Evolutionary conservation across 176 grass and related monocot species (phyloP), one percentile per base, ranked within the genome.

Genomic region (Oryza glumipatula): DNA sequence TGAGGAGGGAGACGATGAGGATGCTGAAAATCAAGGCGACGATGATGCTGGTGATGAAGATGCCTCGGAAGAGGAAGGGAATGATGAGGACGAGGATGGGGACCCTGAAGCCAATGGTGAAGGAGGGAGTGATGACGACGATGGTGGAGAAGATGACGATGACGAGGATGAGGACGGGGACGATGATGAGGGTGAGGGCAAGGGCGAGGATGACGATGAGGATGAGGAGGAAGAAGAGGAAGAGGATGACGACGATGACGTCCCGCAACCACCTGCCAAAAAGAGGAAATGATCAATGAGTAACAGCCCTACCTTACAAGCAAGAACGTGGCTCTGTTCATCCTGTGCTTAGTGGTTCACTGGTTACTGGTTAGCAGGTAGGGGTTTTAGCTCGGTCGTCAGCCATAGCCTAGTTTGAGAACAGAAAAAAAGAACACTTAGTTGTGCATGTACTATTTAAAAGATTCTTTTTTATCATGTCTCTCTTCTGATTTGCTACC

Each of bases 241-340:
- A 1, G 88, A 87, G 2, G 88, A 89, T 1, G 88, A 87, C 2
- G 84, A 90, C 1, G 84, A 90, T 0, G 88, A 90, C 0, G 72
- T 90, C 21, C 84, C 84, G 30, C 84, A 90, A 30, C 88, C 88
- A 26, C 88, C 88, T 58, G 65, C 88, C 66, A 90, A 90, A 67
- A 90, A 87, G 84, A 83, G 79, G 74, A 90, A 90, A 72, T 90
- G 73, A 90, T 68, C 56, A 7, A 80, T 51, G 72, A 19, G 49
- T 52, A 52, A 52, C 49, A 52, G 49, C 49, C 48, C 49, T 17
- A 52, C 49, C 49, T 52, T 52, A 16, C 49, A 15, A 52, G 49
- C 49, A 52, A 52, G 49, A 52, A 52, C 15, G 49, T 52, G 13
- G 72, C 72, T 66, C 14, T 76, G 72, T 76, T 76, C 63, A 38